phyloP scores from a whole-genome alignment of 441 rosid genomes.

The Breynia disticha region DNA sequence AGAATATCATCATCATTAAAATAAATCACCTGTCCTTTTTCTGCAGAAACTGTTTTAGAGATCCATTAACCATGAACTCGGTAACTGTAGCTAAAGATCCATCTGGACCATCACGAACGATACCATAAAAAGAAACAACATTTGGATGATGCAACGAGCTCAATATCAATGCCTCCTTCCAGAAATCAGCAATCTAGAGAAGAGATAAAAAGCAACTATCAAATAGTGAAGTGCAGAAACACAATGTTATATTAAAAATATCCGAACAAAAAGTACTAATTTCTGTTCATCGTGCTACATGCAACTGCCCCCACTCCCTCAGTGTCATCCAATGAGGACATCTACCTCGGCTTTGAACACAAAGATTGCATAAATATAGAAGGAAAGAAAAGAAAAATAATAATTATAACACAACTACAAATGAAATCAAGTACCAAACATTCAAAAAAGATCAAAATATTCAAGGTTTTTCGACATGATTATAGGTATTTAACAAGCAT shows the following conservation, averaged over 20 bases:
- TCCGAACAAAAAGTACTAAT: too few species aligned
- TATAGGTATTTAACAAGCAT: too few species aligned
- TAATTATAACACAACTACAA: background rate
- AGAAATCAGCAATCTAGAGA: slow-evolving; percentile 86
- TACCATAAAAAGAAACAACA: slow-evolving; percentile 95
- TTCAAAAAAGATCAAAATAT: too few species aligned
- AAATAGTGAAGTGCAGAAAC: too few species aligned
- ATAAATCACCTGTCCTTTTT: slow-evolving; percentile 82
- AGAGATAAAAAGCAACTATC: slow-evolving; percentile 14
- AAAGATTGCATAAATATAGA: too few species aligned
- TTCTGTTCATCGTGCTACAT: too few species aligned
- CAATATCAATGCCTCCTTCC: slow-evolving; percentile 92
- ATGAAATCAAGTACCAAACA: background rate
- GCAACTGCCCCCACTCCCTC: too few species aligned
- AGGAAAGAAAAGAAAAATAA: background rate
- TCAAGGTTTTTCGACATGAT: too few species aligned
- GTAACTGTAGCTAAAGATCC: slow-evolving; percentile 95
- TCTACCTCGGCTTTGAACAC: too few species aligned
- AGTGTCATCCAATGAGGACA: too few species aligned
- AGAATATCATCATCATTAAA: slow-evolving; percentile 8
- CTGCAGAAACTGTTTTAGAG: slow-evolving; percentile 93
- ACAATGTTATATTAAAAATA: too few species aligned
- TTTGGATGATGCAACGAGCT: slow-evolving; percentile 98
- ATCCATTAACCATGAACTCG: slow-evolving; percentile 97
- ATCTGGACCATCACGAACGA: slow-evolving; percentile 98